These are phyloP conservation scores for Diaporthe citrichinensis DNA, from an alignment of 2,329 filamentous ascomycete genomes.

Conservation along the genomic window DNA sequence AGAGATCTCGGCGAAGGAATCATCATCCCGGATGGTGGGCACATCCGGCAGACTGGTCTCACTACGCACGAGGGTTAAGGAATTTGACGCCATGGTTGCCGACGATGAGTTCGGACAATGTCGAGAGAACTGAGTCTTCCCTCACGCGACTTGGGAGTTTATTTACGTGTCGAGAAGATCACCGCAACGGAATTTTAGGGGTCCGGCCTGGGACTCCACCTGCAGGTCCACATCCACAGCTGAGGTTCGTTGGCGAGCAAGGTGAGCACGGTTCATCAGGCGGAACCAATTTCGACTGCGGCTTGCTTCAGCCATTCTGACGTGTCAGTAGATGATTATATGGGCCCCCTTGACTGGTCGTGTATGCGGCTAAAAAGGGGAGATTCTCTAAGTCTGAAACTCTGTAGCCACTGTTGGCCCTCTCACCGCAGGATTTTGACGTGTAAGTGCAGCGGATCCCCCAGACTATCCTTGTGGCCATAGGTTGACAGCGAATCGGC, in stretches of 20 bases:
- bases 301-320: constrained; percentile 22
- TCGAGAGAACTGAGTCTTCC: background rate
- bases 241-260: constrained; percentile 32
- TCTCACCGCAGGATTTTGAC: constrained; percentile 30
- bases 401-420: constrained; percentile 2
- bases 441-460: constrained; percentile 33
- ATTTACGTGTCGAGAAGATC: constrained; percentile 30
- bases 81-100: constrained; percentile 19
- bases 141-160: background rate
- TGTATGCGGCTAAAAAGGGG: constrained; percentile 33
- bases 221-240: constrained; percentile 32
- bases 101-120: constrained; percentile 14
- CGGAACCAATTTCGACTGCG: constrained; percentile 11
- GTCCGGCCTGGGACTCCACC: constrained; percentile 29
- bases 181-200: constrained; percentile 32
- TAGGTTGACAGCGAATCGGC: constrained; percentile 28
- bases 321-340: constrained; percentile 26
- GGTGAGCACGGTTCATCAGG: constrained; percentile 38
- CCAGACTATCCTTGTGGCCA: constrained; percentile 23
- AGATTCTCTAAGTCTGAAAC: constrained; percentile 20
- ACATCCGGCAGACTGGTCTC: constrained; percentile 10
- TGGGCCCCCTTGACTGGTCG: constrained; percentile 17
- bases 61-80: background rate
- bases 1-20: constrained; percentile 35
- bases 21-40: constrained; percentile 31